phyloP scores from a whole-genome alignment of 352 stramenopile genomes.

The Globisporangium camurandrum region DNA sequence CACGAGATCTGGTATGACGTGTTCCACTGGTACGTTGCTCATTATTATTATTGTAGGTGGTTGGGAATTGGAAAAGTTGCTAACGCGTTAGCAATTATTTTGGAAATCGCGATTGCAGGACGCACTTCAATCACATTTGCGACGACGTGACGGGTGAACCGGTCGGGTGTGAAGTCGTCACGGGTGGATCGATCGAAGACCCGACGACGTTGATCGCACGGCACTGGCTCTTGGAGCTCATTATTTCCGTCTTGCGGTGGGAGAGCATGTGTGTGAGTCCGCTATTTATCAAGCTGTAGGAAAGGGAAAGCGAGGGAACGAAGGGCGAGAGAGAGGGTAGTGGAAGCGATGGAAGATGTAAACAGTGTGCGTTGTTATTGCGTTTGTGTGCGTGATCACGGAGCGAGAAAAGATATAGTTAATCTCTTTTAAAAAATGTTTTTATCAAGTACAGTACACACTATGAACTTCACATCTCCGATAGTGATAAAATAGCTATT shows the following conservation, averaged over 20 bases:
- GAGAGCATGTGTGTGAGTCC: conserved; percentile 39
- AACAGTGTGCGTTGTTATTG: too few species aligned
- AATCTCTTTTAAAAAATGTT: too few species aligned
- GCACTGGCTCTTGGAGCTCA: conserved; percentile 65
- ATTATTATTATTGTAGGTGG: background rate
- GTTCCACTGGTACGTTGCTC: conserved; percentile 37
- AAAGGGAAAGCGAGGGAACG: background rate
- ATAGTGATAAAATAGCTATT: too few species aligned
- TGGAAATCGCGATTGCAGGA: conserved; percentile 12
- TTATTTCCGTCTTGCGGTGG: conserved; percentile 53
- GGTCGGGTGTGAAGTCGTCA: conserved; percentile 41
- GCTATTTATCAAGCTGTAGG: conserved; percentile 30
- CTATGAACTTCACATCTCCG: too few species aligned
- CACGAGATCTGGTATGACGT: conserved; percentile 60
- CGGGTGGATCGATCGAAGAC: conserved; percentile 43
- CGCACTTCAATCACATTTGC: conserved; percentile 43
- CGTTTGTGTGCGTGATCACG: background rate
- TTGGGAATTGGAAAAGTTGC: too few species aligned
- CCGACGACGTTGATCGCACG: conserved; percentile 39
- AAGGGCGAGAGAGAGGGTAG: background rate
- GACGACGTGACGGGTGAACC: conserved; percentile 31
- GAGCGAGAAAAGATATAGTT: too few species aligned
- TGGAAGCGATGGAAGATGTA: background rate
- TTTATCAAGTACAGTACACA: too few species aligned
- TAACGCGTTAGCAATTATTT: background rate